phyloP scores from a whole-genome alignment of 768 basidiomycete genomes.

The Boletus vinaceobasis region DNA sequence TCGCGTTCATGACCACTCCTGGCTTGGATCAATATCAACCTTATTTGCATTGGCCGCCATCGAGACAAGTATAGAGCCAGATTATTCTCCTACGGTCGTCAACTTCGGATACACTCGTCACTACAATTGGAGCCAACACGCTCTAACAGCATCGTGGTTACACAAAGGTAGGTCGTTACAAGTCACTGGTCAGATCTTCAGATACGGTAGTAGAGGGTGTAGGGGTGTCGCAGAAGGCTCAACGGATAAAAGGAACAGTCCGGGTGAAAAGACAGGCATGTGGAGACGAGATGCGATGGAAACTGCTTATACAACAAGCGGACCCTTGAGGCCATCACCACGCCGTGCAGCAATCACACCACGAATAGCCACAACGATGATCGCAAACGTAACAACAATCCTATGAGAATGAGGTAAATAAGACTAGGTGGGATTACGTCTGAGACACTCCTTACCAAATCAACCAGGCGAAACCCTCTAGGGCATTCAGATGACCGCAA shows the following conservation, averaged over 20 bases:
- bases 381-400: constrained; percentile 59
- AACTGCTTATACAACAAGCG: constrained; percentile 39
- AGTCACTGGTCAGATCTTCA: not conserved
- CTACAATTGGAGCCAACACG: not conserved
- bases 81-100: not conserved
- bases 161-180: not conserved
- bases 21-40: not conserved
- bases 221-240: constrained; percentile 14
- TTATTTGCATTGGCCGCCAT: not conserved
- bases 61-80: no score
- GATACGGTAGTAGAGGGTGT: not conserved
- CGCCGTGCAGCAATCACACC: constrained; percentile 56
- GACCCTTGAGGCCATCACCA: constrained; percentile 65
- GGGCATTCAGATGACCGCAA: constrained; percentile 74
- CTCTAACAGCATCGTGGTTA: not conserved
- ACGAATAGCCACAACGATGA: constrained; percentile 57
- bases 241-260: not conserved
- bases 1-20: no score
- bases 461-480: constrained; percentile 74
- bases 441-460: constrained; percentile 49
- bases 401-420: constrained; percentile 32
- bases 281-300: not conserved
- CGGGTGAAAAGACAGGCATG: constrained; percentile 5
- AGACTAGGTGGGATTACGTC: not conserved
- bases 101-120: not conserved